Percentiles rank a stretch among this genome's conserved stretches.
Evolutionary conservation across 371 early-diverging fungal genomes (phyloP).

Genomic region (Mortierella sp.): DNA sequence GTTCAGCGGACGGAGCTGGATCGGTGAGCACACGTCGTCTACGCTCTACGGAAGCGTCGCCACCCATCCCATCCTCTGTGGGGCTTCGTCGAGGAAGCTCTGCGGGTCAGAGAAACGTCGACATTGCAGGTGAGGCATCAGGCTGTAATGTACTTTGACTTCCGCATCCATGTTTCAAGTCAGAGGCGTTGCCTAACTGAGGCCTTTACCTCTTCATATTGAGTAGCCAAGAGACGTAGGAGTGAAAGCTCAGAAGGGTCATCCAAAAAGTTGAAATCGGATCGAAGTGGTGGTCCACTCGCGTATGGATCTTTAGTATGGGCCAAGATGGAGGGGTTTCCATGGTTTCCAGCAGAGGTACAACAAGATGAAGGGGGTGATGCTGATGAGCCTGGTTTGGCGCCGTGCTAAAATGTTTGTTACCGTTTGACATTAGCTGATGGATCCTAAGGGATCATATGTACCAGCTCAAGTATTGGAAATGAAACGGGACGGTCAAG

Average conservation of each 20-base stretch:
- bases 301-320: slow-evolving; percentile 45
- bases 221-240: slow-evolving; percentile 18
- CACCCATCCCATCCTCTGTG: neutral
- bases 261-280: slow-evolving; percentile 14
- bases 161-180: neutral
- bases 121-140: slow-evolving; percentile 29
- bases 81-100: slow-evolving; percentile 25
- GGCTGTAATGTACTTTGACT: neutral
- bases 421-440: slow-evolving; percentile 5
- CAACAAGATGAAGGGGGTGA: neutral
- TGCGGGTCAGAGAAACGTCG: slow-evolving; percentile 9
- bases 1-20: neutral
- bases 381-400: neutral
- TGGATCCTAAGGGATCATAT: slow-evolving; percentile 26
- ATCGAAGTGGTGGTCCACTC: slow-evolving; percentile 10
- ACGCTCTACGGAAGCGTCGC: slow-evolving; percentile 23
- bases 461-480: slow-evolving; percentile 23
- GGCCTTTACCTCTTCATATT: neutral
- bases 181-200: neutral
- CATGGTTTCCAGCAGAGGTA: slow-evolving; percentile 59
- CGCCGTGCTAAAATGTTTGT: neutral
- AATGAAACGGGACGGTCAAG: slow-evolving; percentile 14
- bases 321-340: slow-evolving; percentile 57
- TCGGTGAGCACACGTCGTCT: slow-evolving; percentile 20
- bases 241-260: slow-evolving; percentile 17